Conservation (phyloP, 2,329 filamentous ascomycete species). For the Pseudogymnoascus sp. region DNA sequence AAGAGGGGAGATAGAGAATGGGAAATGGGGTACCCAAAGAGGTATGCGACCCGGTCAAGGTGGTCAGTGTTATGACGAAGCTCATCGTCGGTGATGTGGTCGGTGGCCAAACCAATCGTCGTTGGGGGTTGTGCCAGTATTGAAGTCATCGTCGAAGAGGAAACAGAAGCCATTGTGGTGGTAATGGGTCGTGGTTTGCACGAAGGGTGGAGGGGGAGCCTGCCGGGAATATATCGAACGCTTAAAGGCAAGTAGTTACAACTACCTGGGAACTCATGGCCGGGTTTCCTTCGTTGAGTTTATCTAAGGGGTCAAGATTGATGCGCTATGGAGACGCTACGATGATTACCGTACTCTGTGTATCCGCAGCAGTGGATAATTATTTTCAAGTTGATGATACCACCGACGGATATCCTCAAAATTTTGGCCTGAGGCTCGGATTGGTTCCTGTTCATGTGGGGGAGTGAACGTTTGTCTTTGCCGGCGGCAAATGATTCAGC, state of each 20-base stretch:
- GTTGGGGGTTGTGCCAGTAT: not conserved
- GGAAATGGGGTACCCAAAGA: conserved; percentile 49
- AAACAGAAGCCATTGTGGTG: not conserved
- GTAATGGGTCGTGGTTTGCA: not conserved
- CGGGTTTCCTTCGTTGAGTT: not conserved
- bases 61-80: not conserved
- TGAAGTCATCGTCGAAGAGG: conserved; percentile 2
- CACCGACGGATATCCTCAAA: not conserved
- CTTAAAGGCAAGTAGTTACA: not conserved
- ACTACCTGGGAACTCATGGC: not conserved
- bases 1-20: conserved; percentile 48
- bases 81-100: not conserved
- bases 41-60: conserved; percentile 30
- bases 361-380: conserved; percentile 2
- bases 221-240: not conserved
- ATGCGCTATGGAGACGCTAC: not conserved
- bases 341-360: not conserved
- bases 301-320: not conserved
- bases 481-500: conserved; percentile 2
- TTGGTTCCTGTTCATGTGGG: not conserved
- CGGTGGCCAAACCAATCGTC: not conserved
- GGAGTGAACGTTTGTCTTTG: not conserved
- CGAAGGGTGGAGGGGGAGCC: not conserved
- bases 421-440: not conserved
- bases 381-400: not conserved